Conservation (phyloP, 805 yeast genomes). For the Nematodospora valgi region DNA sequence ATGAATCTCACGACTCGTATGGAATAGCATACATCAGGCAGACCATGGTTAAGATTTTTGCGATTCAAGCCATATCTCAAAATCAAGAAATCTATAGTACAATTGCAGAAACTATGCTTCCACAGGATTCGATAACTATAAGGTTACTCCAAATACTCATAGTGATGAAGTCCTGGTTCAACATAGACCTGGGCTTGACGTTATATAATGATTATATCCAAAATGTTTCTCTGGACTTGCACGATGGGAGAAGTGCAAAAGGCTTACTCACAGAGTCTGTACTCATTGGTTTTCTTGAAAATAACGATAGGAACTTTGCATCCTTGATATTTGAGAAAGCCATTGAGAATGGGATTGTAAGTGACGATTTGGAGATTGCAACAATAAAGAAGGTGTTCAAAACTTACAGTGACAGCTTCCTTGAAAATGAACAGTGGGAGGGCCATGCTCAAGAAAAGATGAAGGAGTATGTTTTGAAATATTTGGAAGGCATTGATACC, state of each 20-base stretch:
- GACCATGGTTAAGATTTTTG: slow-evolving; percentile 37
- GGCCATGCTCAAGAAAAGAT: slow-evolving; percentile 27
- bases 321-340: slow-evolving; percentile 49
- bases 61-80: slow-evolving; percentile 36
- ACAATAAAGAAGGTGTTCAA: slow-evolving; percentile 42
- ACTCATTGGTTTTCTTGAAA: slow-evolving; percentile 39
- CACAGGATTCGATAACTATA: slow-evolving; percentile 22
- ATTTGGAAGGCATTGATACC: slow-evolving; percentile 1
- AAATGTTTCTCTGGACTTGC: slow-evolving; percentile 27
- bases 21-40: slow-evolving; percentile 41
- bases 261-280: slow-evolving; percentile 47
- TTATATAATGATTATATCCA: slow-evolving; percentile 46
- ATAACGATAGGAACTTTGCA: slow-evolving; percentile 54
- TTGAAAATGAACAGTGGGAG: slow-evolving; percentile 37
- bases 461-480: slow-evolving; percentile 20
- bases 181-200: slow-evolving; percentile 36
- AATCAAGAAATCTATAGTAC: slow-evolving; percentile 25
- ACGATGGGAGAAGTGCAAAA: slow-evolving; percentile 35
- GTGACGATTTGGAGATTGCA: slow-evolving; percentile 38
- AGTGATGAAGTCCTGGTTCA: slow-evolving; percentile 37
- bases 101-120: slow-evolving; percentile 38
- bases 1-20: slow-evolving; percentile 33
- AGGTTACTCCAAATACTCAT: slow-evolving; percentile 39
- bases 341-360: slow-evolving; percentile 21
- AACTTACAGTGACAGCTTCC: slow-evolving; percentile 49